A percentile compares a stretch with the other conserved stretches of the same genome.
phyloP scores from a whole-genome alignment of 2,329 filamentous ascomycete species.

The Taxawa tesnikishii region DNA sequence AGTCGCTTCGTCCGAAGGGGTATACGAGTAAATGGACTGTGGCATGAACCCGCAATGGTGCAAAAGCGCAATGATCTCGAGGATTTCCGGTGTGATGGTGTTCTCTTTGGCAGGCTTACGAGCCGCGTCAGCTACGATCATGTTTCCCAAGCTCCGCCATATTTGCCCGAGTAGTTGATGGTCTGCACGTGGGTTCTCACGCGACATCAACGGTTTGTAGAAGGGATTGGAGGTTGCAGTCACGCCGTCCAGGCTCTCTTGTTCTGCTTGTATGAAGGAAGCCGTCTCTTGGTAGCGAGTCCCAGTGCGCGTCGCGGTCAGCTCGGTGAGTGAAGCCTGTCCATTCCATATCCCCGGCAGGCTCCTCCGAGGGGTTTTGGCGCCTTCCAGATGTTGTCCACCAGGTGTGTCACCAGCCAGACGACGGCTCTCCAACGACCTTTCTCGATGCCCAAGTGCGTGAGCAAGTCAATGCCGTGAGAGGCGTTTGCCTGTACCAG shows the following conservation, averaged over 20 bases:
- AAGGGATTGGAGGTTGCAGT: conserved; percentile 3
- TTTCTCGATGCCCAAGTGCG: conserved; percentile 24
- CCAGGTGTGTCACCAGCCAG: conserved; percentile 32
- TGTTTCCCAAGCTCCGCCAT: conserved; percentile 32
- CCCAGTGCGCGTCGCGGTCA: no score
- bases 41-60: conserved; percentile 36
- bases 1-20: conserved; percentile 19
- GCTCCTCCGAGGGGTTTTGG: neutral
- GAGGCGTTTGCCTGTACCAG: conserved; percentile 13
- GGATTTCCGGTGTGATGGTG: conserved; percentile 28
- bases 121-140: conserved; percentile 26
- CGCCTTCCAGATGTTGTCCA: conserved; percentile 19
- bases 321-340: conserved; percentile 9
- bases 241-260: no score
- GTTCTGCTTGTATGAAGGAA: no score
- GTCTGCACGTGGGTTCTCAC: conserved; percentile 7
- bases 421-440: conserved; percentile 30
- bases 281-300: no score
- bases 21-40: conserved; percentile 30
- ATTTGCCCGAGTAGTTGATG: conserved; percentile 30
- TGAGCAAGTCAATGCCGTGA: conserved; percentile 23
- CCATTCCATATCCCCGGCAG: conserved; percentile 3
- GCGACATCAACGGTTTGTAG: neutral
- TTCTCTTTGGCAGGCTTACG: conserved; percentile 9
- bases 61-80: conserved; percentile 35